These are phyloP conservation scores for Amaranthus cruentus DNA, from an alignment of 148 eudicot species.

Conservation along the genomic window DNA sequence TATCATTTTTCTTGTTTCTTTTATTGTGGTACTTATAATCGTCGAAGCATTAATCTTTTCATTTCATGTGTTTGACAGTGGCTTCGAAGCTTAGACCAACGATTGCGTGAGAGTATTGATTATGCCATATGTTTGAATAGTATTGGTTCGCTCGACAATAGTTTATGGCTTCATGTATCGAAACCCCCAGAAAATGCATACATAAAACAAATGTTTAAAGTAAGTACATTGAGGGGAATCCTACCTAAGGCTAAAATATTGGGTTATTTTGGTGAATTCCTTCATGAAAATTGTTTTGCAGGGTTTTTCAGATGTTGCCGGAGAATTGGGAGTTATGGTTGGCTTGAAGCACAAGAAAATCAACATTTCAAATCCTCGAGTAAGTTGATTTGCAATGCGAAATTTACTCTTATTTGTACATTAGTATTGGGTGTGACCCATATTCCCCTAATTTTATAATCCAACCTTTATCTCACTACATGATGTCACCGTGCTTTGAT, in stretches of 20 bases:
- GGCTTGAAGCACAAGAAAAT: conserved; percentile 97
- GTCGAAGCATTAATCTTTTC: conserved; percentile 6
- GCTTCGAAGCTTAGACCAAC: conserved; percentile 96
- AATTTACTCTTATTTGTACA: background rate
- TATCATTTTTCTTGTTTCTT: conserved; percentile 6
- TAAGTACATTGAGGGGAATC: conserved; percentile 19
- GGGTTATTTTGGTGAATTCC: conserved; percentile 13
- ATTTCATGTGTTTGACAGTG: conserved; percentile 47
- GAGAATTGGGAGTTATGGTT: conserved; percentile 68
- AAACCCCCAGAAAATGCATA: conserved; percentile 97
- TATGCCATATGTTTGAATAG: conserved; percentile 93
- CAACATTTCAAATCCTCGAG: conserved; percentile 92
- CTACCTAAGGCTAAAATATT: background rate
- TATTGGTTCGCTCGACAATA: conserved; percentile 68
- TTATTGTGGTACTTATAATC: background rate
- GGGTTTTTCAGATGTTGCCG: conserved; percentile 81
- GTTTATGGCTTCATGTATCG: conserved; percentile 89
- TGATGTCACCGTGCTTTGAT: background rate
- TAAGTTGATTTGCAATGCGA: conserved; percentile 33
- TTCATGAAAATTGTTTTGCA: conserved; percentile 33
- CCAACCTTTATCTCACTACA: background rate
- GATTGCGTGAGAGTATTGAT: conserved; percentile 87
- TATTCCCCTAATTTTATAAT: background rate
- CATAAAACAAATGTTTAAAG: conserved; percentile 85
- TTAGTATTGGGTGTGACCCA: background rate